Evolutionary conservation across 371 early-diverging fungal species (phyloP).

Genomic region (Zopfochytrium polystomum): DNA sequence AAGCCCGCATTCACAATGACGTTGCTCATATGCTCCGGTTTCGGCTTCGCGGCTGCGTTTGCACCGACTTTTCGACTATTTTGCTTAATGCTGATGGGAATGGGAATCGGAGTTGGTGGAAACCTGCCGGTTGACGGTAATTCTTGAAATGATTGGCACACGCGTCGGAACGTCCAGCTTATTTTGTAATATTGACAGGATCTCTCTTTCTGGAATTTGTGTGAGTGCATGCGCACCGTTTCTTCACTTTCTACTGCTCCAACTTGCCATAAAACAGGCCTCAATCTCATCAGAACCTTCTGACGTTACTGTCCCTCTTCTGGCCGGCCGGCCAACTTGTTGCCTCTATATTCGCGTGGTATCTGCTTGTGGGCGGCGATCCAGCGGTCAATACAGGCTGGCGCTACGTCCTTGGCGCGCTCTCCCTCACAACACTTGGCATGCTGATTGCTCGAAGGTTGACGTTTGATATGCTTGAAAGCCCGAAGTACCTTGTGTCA

Average conservation of each 20-base stretch:
- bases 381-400: constrained; percentile 64
- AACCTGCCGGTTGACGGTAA: constrained; percentile 88
- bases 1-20: constrained; percentile 76
- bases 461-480: constrained; percentile 69
- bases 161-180: too few relatives aligned
- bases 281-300: constrained; percentile 67
- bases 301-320: constrained; percentile 81
- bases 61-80: constrained; percentile 62
- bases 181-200: too few relatives aligned
- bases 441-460: constrained; percentile 70
- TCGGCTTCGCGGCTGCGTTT: constrained; percentile 68
- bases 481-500: constrained; percentile 74
- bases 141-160: too few relatives aligned
- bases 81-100: constrained; percentile 61
- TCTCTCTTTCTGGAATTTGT: constrained; percentile 80
- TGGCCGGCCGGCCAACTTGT: constrained; percentile 82
- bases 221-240: too few relatives aligned
- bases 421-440: constrained; percentile 57
- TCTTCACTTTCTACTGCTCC: too few relatives aligned
- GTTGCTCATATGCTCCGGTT: constrained; percentile 66
- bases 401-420: constrained; percentile 62
- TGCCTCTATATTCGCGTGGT: constrained; percentile 63
- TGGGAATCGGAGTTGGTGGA: constrained; percentile 85
- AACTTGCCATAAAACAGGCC: too few relatives aligned
- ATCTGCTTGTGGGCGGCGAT: constrained; percentile 44